Evolutionary conservation across 129 eudicot species (phyloP).

Genomic region (Gnaphalium uliginosum): DNA sequence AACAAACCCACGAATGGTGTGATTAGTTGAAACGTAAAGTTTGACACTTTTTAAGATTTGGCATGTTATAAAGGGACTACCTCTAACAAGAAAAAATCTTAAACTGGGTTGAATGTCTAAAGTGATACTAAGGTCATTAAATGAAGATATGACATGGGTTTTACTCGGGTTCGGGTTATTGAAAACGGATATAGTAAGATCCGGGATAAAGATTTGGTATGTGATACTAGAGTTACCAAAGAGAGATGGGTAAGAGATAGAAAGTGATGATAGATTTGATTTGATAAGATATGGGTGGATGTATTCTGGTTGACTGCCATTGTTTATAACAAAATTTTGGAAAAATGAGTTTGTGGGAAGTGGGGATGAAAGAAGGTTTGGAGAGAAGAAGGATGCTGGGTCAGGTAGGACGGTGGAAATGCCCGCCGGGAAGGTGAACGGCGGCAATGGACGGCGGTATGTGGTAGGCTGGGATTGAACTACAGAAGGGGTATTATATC

Average conservation of each 20-base stretch:
- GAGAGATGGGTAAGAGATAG: slow-evolving; percentile 67
- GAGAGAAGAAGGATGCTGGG: slow-evolving; percentile 68
- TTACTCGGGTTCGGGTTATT: slow-evolving; percentile 39
- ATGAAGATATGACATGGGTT: slow-evolving; percentile 52
- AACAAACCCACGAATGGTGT: slow-evolving; percentile 44
- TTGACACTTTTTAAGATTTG: slow-evolving; percentile 26
- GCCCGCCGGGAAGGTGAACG: slow-evolving; percentile 54
- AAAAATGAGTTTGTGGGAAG: slow-evolving; percentile 85
- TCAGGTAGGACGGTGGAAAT: slow-evolving; percentile 72
- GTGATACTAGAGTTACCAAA: slow-evolving; percentile 46
- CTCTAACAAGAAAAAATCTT: slow-evolving; percentile 70
- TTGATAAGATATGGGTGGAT: slow-evolving; percentile 73
- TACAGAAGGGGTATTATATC: not conserved
- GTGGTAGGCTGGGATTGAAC: slow-evolving; percentile 29
- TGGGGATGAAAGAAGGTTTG: slow-evolving; percentile 59
- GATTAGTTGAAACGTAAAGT: slow-evolving; percentile 58
- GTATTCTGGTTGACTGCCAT: slow-evolving; percentile 82
- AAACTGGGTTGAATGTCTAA: slow-evolving; percentile 62
- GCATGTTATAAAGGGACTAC: slow-evolving; percentile 79
- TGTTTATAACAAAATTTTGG: slow-evolving; percentile 66
- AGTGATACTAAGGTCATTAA: slow-evolving; percentile 68
- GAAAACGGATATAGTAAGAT: slow-evolving; percentile 54
- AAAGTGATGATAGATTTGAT: slow-evolving; percentile 55
- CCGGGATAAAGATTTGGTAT: slow-evolving; percentile 58
- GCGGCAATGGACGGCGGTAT: slow-evolving; percentile 27